Percentiles rank a stretch among this genome's conserved stretches.
phyloP scores from a whole-genome alignment of 2,329 filamentous ascomycete genomes.

The Aureobasidium sp. region DNA sequence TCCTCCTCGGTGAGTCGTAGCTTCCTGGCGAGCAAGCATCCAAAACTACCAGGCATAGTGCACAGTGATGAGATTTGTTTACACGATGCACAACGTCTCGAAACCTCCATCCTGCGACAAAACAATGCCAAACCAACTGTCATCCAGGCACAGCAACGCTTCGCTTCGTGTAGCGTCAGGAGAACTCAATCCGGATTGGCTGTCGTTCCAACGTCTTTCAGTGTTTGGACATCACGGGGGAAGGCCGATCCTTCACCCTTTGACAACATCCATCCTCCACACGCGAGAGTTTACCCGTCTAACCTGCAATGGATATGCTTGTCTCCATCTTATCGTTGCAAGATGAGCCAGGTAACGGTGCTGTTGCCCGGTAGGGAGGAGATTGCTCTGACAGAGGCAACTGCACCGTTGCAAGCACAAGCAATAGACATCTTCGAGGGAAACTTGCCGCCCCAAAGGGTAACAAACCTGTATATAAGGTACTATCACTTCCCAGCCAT shows the following conservation, averaged over 20 bases:
- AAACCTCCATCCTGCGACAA: constrained; percentile 2
- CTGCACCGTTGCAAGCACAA: background rate
- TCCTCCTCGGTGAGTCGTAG: background rate
- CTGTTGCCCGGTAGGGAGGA: constrained; percentile 10
- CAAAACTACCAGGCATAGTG: background rate
- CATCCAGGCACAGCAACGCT: background rate
- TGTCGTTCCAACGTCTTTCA: background rate
- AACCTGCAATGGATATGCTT: constrained; percentile 3
- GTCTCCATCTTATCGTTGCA: constrained; percentile 4
- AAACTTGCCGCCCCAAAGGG: background rate
- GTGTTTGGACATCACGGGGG: background rate
- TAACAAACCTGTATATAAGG: constrained; percentile 5
- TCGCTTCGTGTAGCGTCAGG: constrained; percentile 8
- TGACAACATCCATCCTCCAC: background rate
- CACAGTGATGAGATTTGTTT: background rate
- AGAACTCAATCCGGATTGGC: constrained; percentile 7
- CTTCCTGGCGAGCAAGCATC: background rate
- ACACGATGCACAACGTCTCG: background rate
- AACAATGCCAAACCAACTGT: background rate
- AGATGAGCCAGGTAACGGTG: constrained; percentile 8
- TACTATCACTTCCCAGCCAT: constrained; percentile 2
- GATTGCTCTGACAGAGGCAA: constrained; percentile 1
- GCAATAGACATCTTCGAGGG: background rate
- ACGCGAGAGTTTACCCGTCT: constrained; percentile 1
- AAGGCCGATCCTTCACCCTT: background rate